A percentile compares a stretch with the other conserved stretches of the same genome.
Conservation (phyloP, 169 alveolate genomes). For the Plasmodium inui region DNA sequence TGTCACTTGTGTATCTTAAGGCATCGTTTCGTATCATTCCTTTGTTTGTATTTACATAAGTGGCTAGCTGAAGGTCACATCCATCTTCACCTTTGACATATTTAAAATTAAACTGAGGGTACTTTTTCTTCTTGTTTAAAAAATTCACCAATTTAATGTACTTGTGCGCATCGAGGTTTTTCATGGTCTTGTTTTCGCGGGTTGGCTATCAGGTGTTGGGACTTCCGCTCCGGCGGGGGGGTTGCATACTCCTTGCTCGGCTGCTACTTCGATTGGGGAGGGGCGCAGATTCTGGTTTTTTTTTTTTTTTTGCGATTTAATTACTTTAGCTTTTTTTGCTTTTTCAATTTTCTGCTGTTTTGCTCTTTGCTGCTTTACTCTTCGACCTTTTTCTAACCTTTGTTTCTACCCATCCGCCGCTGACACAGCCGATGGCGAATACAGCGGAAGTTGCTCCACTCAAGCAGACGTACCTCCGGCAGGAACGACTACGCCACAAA, state of each 20-base stretch:
- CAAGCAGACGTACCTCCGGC: neutral
- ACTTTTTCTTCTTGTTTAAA: constrained; percentile 39
- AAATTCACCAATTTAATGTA: constrained; percentile 29
- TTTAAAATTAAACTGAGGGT: constrained; percentile 2
- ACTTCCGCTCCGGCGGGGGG: neutral
- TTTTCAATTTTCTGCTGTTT: neutral
- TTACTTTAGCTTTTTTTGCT: neutral
- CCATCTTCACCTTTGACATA: constrained; percentile 33
- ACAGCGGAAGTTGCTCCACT: neutral
- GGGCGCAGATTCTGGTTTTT: neutral
- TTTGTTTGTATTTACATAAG: neutral
- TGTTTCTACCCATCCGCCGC: neutral
- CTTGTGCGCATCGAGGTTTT: constrained; percentile 50
- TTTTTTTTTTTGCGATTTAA: neutral
- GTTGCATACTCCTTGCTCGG: neutral
- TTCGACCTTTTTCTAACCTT: neutral
- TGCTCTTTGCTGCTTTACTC: neutral
- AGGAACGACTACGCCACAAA: neutral
- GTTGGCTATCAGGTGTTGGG: neutral
- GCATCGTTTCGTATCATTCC: neutral
- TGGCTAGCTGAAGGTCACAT: neutral
- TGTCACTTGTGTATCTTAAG: neutral
- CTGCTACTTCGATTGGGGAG: neutral
- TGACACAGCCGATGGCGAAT: neutral
- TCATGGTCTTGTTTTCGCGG: constrained; percentile 9